phyloP scores from a whole-genome alignment of 1,284 basidiomycete genomes.

The Leccinum cinnamomeum region DNA sequence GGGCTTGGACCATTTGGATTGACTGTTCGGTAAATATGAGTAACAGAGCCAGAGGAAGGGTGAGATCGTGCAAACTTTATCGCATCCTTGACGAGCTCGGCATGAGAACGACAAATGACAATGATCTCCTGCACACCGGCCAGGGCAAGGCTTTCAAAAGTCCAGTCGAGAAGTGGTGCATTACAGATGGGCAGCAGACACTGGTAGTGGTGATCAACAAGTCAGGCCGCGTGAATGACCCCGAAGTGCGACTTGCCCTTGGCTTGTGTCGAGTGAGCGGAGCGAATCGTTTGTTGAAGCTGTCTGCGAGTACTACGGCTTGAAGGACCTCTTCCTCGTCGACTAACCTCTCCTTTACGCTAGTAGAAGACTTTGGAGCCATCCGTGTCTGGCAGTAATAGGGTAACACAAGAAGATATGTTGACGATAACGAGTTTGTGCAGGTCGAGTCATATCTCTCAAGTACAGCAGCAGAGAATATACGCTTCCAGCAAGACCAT shows the following conservation, averaged over 20 bases:
- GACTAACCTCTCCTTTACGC: conserved; percentile 60
- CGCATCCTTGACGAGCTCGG: conserved; percentile 78
- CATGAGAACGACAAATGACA: conserved; percentile 87
- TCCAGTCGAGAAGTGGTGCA: conserved; percentile 92
- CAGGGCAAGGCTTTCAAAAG: conserved; percentile 88
- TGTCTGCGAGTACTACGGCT: conserved; percentile 92
- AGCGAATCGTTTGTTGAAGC: conserved; percentile 90
- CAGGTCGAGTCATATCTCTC: conserved; percentile 27
- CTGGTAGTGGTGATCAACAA: conserved; percentile 41
- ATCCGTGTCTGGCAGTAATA: conserved; percentile 36
- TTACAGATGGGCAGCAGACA: conserved; percentile 95
- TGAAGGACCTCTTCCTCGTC: conserved; percentile 83
- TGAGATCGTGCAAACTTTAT: conserved; percentile 62
- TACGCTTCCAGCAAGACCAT: conserved; percentile 39
- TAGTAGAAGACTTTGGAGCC: conserved; percentile 58
- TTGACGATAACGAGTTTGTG: neutral
- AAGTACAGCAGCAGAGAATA: conserved; percentile 25
- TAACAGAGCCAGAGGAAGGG: conserved; percentile 7
- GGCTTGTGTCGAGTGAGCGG: conserved; percentile 85
- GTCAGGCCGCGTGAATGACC: conserved; percentile 6
- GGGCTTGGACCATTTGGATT: conserved; percentile 79
- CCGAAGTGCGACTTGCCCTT: conserved; percentile 53
- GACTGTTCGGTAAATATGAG: conserved; percentile 41
- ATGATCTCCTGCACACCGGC: conserved; percentile 96
- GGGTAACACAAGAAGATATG: neutral